Base-by-base conservation (phyloP, 73 alveolate species). In the Blepharisma japonicum region DNA sequence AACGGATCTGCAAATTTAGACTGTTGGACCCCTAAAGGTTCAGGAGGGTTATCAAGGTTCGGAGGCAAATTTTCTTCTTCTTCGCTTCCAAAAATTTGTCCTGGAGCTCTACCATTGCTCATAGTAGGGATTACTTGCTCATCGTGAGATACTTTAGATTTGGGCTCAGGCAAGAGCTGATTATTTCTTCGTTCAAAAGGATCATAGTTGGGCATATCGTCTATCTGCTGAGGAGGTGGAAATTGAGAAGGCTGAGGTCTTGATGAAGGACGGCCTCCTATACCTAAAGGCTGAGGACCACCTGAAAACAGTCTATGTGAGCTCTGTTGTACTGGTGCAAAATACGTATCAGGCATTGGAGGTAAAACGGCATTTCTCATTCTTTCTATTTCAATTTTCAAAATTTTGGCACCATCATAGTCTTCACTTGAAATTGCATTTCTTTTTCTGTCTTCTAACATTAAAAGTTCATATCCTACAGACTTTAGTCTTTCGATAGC, bases 301-400 rank as follows among this genome's bases (percentile, higher is more conserved):
- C 56, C 77, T 61, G 21, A 61, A 11, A 8, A n/a, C 49, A 2
- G 55, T 11, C 21, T 11, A 61, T 8, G 21, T 4, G 42, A 61
- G 77, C 39, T 61, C 21, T n/a, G 77, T 4, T 21, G n/a, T 8
- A 27, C 53, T 25, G 50, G 21, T 21, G 38, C 38, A 25, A 11
- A 11, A 25, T 61, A n/a, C 1, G 27, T 47, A 14, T 45, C 56
- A 70, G 71, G 68, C 23, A 20, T n/a, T 14, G 80, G 80, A 48
- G 89, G 85, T 5, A 94, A 93, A 8, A 93, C 98, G 7, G 99
- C 94, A 47, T 83, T 74, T 77, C 98, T 91, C 46, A 96, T 70
- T 77, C 98, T 93, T 46, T 96, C 99, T 55, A 97, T 97, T 85
- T 97, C 99, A 53, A 84, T 81, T 87, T 97, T 97, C 39, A 91